Conservation (phyloP, 805 yeast species). For the Zygotorulaspora sp. region DNA sequence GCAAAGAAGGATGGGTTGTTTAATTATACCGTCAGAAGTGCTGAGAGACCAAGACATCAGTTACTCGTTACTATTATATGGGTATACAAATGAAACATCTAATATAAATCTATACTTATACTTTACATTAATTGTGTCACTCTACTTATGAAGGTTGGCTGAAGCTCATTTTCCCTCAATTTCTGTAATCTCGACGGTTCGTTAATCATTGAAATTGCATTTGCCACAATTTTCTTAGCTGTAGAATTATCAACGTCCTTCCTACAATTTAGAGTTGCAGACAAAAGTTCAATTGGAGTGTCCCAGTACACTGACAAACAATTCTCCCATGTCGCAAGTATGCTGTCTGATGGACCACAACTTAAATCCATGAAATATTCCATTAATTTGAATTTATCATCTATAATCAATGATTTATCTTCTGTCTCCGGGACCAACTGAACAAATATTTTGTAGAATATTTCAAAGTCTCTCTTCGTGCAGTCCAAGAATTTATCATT, state of each 20-base stretch:
- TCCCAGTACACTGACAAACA: conserved; percentile 67
- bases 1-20: conserved; percentile 50
- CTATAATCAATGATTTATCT: conserved; percentile 36
- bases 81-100: conserved; percentile 23
- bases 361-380: conserved; percentile 59
- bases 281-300: conserved; percentile 67
- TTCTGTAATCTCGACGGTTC: conserved; percentile 21
- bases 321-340: conserved; percentile 54
- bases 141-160: conserved; percentile 28
- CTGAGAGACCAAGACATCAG: conserved; percentile 11
- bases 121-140: conserved; percentile 7
- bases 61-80: conserved; percentile 35
- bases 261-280: conserved; percentile 51
- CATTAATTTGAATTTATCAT: conserved; percentile 51
- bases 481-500: conserved; percentile 45
- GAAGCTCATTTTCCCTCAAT: conserved; percentile 18
- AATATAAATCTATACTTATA: conserved; percentile 2
- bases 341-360: conserved; percentile 43
- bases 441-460: conserved; percentile 50
- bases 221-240: conserved; percentile 21
- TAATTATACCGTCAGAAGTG: conserved; percentile 32
- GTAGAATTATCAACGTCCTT: conserved; percentile 36
- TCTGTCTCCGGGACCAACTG: conserved; percentile 39
- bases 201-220: conserved; percentile 17
- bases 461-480: conserved; percentile 57